Percentiles rank a stretch among this genome's conserved stretches.
Evolutionary conservation across 2,329 filamentous ascomycete genomes (phyloP).

Genomic region (Reticulascus tulasneorum): DNA sequence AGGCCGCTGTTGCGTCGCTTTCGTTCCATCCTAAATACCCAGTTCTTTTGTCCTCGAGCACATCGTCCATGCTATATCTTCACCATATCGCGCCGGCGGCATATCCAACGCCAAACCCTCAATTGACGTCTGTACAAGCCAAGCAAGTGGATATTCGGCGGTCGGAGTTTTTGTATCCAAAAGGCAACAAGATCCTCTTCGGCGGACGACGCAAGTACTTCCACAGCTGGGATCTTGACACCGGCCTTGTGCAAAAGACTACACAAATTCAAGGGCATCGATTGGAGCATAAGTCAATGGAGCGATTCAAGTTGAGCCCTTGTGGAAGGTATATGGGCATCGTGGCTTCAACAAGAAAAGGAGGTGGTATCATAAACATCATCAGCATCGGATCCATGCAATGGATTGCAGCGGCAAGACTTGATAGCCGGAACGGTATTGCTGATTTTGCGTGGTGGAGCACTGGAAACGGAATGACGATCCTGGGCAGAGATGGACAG

Average conservation of each 20-base stretch:
- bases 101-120: conserved; percentile 76
- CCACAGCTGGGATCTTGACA: conserved; percentile 86
- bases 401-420: conserved; percentile 78
- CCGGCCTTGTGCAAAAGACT: conserved; percentile 79
- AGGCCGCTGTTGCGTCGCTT: conserved; percentile 75
- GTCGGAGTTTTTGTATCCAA: conserved; percentile 71
- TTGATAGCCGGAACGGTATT: conserved; percentile 79
- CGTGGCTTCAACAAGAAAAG: conserved; percentile 74
- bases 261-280: conserved; percentile 69
- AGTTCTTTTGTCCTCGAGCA: conserved; percentile 84
- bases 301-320: conserved; percentile 81
- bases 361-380: conserved; percentile 84
- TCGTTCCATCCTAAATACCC: conserved; percentile 88
- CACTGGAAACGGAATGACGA: conserved; percentile 74
- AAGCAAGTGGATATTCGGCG: conserved; percentile 79
- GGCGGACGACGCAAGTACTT: conserved; percentile 87
- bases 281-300: conserved; percentile 85
- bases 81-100: conserved; percentile 81
- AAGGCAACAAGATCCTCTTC: conserved; percentile 78
- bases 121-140: conserved; percentile 85
- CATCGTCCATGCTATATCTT: conserved; percentile 78
- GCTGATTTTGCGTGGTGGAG: conserved; percentile 94
- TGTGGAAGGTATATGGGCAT: conserved; percentile 84
- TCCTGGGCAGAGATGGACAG: conserved; percentile 82
- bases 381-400: conserved; percentile 76